Percentiles rank a stretch among this genome's conserved stretches.
These are phyloP conservation scores for Noccaea bulbosa DNA, from an alignment of 345 rosid genomes.

Conservation along the genomic window DNA sequence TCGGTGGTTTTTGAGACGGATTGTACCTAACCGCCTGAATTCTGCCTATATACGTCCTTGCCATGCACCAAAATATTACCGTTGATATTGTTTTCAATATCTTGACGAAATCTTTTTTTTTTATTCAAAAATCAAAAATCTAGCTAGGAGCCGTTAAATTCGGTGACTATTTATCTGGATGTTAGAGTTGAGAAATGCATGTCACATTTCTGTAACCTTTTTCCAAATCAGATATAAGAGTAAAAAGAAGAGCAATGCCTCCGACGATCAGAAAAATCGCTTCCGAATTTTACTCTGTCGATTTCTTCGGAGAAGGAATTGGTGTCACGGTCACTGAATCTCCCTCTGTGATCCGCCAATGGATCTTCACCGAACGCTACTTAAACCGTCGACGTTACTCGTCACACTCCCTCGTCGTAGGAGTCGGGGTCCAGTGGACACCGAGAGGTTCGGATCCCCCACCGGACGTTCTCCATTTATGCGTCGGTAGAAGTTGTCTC, in stretches of 20 bases:
- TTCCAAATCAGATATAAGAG: too few species aligned
- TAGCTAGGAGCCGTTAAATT: too few species aligned
- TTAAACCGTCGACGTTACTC: background rate
- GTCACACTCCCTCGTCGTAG: background rate
- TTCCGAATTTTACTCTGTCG: background rate
- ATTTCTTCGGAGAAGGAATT: background rate
- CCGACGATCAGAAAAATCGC: background rate
- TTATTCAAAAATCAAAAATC: too few species aligned
- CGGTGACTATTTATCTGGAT: too few species aligned
- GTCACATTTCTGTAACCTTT: too few species aligned
- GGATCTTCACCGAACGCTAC: background rate
- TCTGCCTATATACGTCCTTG: too few species aligned
- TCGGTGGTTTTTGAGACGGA: too few species aligned
- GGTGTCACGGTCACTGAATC: background rate
- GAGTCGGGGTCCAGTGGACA: conserved; percentile 22
- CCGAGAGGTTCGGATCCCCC: background rate
- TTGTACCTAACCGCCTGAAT: too few species aligned
- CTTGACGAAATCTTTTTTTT: background rate
- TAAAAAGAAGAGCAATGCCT: background rate
- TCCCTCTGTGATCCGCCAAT: conserved; percentile 3
- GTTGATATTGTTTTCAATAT: too few species aligned
- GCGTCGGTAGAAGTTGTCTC: background rate
- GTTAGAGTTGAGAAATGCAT: too few species aligned
- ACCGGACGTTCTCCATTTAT: background rate
- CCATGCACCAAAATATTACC: too few species aligned